phyloP scores from a whole-genome alignment of 768 basidiomycete species.

The Nidularia pulvinata region DNA sequence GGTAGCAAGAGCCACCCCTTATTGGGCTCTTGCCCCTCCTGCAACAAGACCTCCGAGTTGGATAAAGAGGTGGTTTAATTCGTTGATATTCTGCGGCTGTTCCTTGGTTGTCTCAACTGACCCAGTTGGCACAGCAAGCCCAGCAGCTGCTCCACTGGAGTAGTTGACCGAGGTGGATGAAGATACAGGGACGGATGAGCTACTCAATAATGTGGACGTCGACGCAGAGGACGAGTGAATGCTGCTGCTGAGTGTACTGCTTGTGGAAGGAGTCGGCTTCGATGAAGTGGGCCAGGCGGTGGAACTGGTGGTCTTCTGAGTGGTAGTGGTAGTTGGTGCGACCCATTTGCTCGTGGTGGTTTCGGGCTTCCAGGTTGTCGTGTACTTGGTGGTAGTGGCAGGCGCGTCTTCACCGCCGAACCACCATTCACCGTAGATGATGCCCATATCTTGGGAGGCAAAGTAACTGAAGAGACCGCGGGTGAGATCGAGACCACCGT shows the following conservation, averaged over 20 bases:
- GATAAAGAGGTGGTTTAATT: constrained; percentile 27
- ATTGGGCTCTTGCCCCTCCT: constrained; percentile 15
- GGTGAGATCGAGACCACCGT: constrained; percentile 63
- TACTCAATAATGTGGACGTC: background rate
- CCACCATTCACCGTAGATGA: constrained; percentile 51
- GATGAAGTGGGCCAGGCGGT: constrained; percentile 8
- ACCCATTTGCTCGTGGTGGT: constrained; percentile 2
- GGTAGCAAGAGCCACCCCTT: no score
- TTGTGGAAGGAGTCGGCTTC: background rate
- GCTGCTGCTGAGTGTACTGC: background rate
- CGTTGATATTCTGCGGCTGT: constrained; percentile 1
- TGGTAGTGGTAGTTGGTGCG: background rate
- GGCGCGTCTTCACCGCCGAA: constrained; percentile 17
- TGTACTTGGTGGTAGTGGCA: constrained; percentile 8
- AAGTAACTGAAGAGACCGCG: constrained; percentile 57
- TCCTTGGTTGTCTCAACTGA: constrained; percentile 5
- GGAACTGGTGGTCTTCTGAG: background rate
- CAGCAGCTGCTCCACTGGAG: constrained; percentile 21
- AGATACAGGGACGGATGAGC: background rate
- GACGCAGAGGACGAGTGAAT: background rate
- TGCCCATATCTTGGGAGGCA: constrained; percentile 35
- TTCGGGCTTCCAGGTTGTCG: constrained; percentile 7
- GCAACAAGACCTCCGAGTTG: constrained; percentile 25
- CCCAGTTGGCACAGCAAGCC: constrained; percentile 28
- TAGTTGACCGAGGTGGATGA: constrained; percentile 5